Conservation (phyloP, 2,329 filamentous ascomycete genomes). For the Bipolaris victoriae region DNA sequence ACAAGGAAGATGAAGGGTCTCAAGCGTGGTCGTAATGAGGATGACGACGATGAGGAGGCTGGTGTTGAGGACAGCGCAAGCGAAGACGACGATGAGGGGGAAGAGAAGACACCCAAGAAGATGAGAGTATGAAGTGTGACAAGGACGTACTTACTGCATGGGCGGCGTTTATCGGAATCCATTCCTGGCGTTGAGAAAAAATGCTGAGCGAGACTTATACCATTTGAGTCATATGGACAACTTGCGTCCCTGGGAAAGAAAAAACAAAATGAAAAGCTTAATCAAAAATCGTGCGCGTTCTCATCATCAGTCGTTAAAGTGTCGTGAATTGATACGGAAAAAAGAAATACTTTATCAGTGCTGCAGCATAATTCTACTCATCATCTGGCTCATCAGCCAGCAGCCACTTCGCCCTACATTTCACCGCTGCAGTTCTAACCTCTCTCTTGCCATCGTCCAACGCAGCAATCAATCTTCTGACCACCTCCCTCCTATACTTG, state of each 20-base stretch:
- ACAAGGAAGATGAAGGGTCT: conserved; percentile 99
- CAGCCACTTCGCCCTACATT: conserved; percentile 66
- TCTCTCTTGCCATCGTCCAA: conserved; percentile 68
- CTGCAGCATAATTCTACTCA: conserved; percentile 21
- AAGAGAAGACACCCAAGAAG: conserved; percentile 38
- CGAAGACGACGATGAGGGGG: conserved; percentile 20
- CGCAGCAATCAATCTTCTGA: conserved; percentile 60
- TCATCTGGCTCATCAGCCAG: conserved; percentile 65
- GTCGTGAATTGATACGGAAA: not conserved
- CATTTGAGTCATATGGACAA: conserved; percentile 7
- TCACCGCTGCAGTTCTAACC: conserved; percentile 67
- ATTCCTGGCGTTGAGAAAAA: conserved; percentile 22
- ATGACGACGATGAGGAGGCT: conserved; percentile 41
- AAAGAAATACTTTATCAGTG: not conserved
- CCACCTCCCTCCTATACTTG: conserved; percentile 62
- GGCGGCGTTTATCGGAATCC: conserved; percentile 35
- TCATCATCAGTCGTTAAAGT: conserved; percentile 5
- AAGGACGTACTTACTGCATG: conserved; percentile 29
- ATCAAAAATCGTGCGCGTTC: not conserved
- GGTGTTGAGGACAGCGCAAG: conserved; percentile 29
- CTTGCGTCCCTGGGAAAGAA: not conserved
- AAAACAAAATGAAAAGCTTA: not conserved
- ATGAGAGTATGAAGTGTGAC: conserved; percentile 20
- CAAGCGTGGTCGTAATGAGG: conserved; percentile 71
- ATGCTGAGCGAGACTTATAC: conserved; percentile 31